phyloP scores from a whole-genome alignment of 202 grass and related monocot species.

The Eragrostis tef region DNA sequence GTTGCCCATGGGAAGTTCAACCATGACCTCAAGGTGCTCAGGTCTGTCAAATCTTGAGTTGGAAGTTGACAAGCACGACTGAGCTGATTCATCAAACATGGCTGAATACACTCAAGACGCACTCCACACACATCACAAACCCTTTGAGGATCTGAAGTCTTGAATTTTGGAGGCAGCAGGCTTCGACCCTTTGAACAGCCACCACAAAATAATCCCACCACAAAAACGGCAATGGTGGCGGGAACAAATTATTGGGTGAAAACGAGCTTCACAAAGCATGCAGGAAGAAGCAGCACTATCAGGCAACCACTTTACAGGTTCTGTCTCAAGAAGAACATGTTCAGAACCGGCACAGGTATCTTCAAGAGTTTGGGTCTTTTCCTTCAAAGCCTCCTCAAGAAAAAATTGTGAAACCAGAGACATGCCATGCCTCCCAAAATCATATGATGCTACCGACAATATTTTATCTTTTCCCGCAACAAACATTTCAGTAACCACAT shows the following conservation, averaged over 20 bases:
- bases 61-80: conserved; percentile 74
- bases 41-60: conserved; percentile 78
- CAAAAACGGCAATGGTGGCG: conserved; percentile 93
- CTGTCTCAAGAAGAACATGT: conserved; percentile 68
- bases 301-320: conserved; percentile 80
- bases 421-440: conserved; percentile 54
- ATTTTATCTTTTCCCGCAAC: conserved; percentile 63
- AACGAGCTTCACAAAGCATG: conserved; percentile 74
- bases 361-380: conserved; percentile 60
- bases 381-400: conserved; percentile 84
- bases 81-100: conserved; percentile 76
- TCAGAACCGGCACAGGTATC: conserved; percentile 56
- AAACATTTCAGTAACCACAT: conserved; percentile 77
- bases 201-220: conserved; percentile 79
- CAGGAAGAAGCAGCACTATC: conserved; percentile 78
- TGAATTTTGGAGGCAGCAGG: conserved; percentile 84
- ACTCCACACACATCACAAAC: conserved; percentile 94
- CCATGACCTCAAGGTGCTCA: conserved; percentile 90
- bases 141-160: conserved; percentile 71
- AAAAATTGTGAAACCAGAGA: conserved; percentile 61
- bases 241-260: conserved; percentile 89
- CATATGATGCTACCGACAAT: conserved; percentile 56
- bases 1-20: conserved; percentile 81
- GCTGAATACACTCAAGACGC: conserved; percentile 70
- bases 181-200: conserved; percentile 86